phyloP scores from a whole-genome alignment of 2,329 filamentous ascomycete genomes.

The Lachnellula subtilissima region DNA sequence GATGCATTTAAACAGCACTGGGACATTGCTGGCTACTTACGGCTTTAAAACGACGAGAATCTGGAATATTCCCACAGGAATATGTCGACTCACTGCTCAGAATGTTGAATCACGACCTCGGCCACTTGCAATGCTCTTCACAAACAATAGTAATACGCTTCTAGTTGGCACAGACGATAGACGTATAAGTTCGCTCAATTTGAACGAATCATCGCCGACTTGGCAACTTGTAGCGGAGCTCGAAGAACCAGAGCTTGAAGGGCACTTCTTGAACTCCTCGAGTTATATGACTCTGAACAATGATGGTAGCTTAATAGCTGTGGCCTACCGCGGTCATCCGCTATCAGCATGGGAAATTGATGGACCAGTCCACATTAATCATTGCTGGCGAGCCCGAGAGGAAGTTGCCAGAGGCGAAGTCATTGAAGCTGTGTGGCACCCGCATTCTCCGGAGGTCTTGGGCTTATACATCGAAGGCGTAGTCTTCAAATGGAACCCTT shows the following conservation, averaged over 20 bases:
- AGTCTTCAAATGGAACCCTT: conserved; percentile 35
- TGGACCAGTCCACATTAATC: conserved; percentile 24
- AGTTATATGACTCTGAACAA: conserved; percentile 28
- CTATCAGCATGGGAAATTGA: conserved; percentile 31
- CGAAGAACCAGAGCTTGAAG: conserved; percentile 23
- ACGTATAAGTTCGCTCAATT: conserved; percentile 15
- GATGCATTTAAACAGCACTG: conserved; percentile 23
- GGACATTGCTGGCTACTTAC: conserved; percentile 26
- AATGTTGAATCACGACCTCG: conserved; percentile 23
- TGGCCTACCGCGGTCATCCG: conserved; percentile 31
- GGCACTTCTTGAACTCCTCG: conserved; percentile 24
- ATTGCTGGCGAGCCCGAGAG: conserved; percentile 24
- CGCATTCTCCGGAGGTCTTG: conserved; percentile 27
- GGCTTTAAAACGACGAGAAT: conserved; percentile 27
- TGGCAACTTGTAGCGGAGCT: conserved; percentile 23
- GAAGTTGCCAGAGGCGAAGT: conserved; percentile 21
- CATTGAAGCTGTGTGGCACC: conserved; percentile 29
- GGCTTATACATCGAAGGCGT: conserved; percentile 32
- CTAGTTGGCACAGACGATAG: conserved; percentile 25
- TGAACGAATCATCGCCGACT: conserved; percentile 10
- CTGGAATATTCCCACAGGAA: conserved; percentile 26
- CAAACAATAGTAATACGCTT: conserved; percentile 15
- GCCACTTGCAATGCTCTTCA: conserved; percentile 25
- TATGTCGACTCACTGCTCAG: conserved; percentile 19
- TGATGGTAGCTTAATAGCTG: conserved; percentile 27